Evolutionary conservation across 2,329 filamentous ascomycete species (phyloP).

Genomic region (Pseudogymnoascus verrucosus): DNA sequence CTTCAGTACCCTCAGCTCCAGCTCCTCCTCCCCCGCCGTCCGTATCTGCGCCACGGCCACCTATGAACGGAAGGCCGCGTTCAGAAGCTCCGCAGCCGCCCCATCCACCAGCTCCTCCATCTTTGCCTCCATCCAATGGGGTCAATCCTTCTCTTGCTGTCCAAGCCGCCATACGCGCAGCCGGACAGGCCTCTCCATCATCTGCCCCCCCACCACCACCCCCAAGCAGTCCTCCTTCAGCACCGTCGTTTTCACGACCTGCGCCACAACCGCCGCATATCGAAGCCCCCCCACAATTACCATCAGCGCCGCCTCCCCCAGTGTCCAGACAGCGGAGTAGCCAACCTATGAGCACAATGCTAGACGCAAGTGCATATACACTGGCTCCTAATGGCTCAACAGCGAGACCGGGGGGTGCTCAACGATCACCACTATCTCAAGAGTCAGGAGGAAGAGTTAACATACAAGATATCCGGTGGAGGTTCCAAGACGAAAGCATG

Average conservation of each 20-base stretch:
- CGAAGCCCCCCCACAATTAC: slow-evolving; percentile 28
- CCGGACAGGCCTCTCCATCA: slow-evolving; percentile 34
- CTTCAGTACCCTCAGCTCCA: slow-evolving; percentile 30
- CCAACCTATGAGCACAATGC: slow-evolving; percentile 48
- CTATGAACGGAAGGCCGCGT: slow-evolving; percentile 16
- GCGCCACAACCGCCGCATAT: slow-evolving; percentile 28
- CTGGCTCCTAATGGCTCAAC: slow-evolving; percentile 51
- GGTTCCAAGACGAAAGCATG: slow-evolving; percentile 73
- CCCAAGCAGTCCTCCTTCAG: slow-evolving; percentile 35
- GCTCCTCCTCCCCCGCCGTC: slow-evolving; percentile 28
- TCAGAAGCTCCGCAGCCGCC: slow-evolving; percentile 24
- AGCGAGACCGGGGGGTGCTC: slow-evolving; percentile 14
- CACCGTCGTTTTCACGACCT: slow-evolving; percentile 32
- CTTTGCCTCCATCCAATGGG: slow-evolving; percentile 27
- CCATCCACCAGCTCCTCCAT: slow-evolving; percentile 30
- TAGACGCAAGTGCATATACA: slow-evolving; percentile 72
- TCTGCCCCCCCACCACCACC: slow-evolving; percentile 32
- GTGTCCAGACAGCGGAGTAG: slow-evolving; percentile 30
- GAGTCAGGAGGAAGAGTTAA: slow-evolving; percentile 37
- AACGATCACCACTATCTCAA: slow-evolving; percentile 19
- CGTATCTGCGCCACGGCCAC: slow-evolving; percentile 20
- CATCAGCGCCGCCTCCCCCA: slow-evolving; percentile 37
- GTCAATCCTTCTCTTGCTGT: slow-evolving; percentile 33
- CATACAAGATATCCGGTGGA: slow-evolving; percentile 75
- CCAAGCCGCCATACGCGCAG: slow-evolving; percentile 38